Conservation (phyloP, 129 eudicot genomes). For the Flaveria bidentis region DNA sequence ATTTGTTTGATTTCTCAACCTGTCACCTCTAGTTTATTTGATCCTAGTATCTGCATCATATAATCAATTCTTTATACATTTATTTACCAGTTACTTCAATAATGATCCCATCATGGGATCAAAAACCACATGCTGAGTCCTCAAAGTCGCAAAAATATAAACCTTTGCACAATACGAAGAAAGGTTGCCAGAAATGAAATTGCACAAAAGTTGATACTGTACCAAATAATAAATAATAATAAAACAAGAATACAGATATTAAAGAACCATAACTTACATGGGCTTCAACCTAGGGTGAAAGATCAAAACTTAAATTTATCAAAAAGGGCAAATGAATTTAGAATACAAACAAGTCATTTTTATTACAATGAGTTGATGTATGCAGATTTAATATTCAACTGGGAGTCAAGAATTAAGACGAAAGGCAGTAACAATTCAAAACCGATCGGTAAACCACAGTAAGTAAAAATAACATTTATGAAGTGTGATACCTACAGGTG, state of each 20-base stretch:
- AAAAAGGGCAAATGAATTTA: constrained; percentile 4
- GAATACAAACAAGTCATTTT: constrained; percentile 1
- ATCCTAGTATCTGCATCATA: neutral
- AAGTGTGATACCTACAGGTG: neutral
- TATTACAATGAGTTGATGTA: neutral
- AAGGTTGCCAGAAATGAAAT: neutral
- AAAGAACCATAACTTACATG: neutral
- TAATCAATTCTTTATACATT: neutral
- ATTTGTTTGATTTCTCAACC: neutral
- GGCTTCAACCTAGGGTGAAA: neutral
- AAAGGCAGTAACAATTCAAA: neutral
- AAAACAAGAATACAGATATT: neutral
- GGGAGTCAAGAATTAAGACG: constrained; percentile 5
- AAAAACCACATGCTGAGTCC: neutral
- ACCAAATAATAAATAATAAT: neutral
- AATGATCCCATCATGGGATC: neutral
- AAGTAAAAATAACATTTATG: neutral
- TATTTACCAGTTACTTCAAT: constrained; percentile 4
- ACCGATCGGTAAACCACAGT: neutral
- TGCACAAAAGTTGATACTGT: neutral
- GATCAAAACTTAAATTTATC: neutral
- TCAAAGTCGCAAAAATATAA: neutral
- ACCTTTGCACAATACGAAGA: neutral
- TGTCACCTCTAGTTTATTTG: neutral
- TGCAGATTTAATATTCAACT: neutral